phyloP scores from a whole-genome alignment of 768 basidiomycete species.

The Kwoniella heveanensis region DNA sequence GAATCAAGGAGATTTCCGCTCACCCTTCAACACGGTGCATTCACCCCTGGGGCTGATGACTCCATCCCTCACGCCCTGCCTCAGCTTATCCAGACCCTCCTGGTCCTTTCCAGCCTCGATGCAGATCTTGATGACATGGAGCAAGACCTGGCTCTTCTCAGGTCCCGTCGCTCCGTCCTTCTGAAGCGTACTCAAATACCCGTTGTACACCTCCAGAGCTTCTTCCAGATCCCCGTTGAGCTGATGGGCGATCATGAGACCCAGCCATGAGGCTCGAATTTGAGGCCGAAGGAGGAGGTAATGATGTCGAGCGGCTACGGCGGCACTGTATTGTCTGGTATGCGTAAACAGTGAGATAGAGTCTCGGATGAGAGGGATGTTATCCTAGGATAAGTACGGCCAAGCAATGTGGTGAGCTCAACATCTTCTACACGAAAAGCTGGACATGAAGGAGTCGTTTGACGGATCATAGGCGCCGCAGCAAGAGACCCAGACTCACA shows the following conservation, averaged over 20 bases:
- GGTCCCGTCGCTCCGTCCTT: constrained; percentile 58
- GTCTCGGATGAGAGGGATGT: constrained; percentile 89
- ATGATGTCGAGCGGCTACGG: constrained; percentile 78
- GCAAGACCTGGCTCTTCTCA: constrained; percentile 50
- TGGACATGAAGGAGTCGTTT: too few species aligned
- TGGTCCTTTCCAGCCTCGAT: constrained; percentile 43
- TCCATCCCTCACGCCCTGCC: constrained; percentile 37
- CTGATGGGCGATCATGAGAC: constrained; percentile 82
- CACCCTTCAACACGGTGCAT: constrained; percentile 50
- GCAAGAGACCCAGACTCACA: too few species aligned
- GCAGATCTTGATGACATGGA: constrained; percentile 49
- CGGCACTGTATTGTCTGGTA: constrained; percentile 72
- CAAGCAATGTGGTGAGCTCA: too few species aligned
- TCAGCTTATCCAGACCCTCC: constrained; percentile 48
- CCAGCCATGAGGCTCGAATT: constrained; percentile 85
- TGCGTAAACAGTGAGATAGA: constrained; percentile 86
- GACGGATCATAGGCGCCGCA: too few species aligned
- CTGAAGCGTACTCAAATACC: constrained; percentile 72
- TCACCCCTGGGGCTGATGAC: constrained; percentile 50
- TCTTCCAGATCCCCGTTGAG: constrained; percentile 73
- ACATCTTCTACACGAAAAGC: too few species aligned
- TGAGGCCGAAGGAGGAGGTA: constrained; percentile 79
- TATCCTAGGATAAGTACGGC: constrained; percentile 70
- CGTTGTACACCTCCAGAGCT: constrained; percentile 71
- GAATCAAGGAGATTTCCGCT: too few species aligned